Conservation (phyloP, 2,329 filamentous ascomycete genomes). For the Xylariaceae sp. region DNA sequence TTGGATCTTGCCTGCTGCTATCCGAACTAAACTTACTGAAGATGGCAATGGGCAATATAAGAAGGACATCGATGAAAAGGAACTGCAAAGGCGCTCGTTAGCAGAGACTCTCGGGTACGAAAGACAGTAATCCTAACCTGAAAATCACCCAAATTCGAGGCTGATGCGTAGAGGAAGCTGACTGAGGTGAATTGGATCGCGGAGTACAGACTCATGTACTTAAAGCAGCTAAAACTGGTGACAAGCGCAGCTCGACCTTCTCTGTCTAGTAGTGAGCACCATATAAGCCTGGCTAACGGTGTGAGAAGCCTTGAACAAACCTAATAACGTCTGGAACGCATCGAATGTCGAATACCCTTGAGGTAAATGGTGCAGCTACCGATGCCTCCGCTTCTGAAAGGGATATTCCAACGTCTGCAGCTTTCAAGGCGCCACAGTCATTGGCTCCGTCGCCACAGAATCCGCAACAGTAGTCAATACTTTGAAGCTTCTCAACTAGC, state of each 20-base stretch:
- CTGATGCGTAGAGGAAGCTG: slow-evolving; percentile 92
- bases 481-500: slow-evolving; percentile 94
- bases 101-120: not conserved
- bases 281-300: not conserved
- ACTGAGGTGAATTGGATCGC: slow-evolving; percentile 99
- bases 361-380: slow-evolving; percentile 97
- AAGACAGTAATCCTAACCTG: slow-evolving; percentile 58
- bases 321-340: slow-evolving; percentile 92
- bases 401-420: slow-evolving; percentile 95
- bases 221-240: slow-evolving; percentile 99
- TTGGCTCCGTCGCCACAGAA: slow-evolving; percentile 99
- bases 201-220: slow-evolving; percentile 98
- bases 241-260: slow-evolving; percentile 94
- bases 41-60: slow-evolving; percentile 95
- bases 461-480: slow-evolving; percentile 91
- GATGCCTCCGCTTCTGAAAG: slow-evolving; percentile 97
- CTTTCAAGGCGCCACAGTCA: slow-evolving; percentile 95
- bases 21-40: slow-evolving; percentile 68
- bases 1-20: slow-evolving; percentile 10
- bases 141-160: slow-evolving; percentile 94
- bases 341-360: slow-evolving; percentile 91
- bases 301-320: slow-evolving; percentile 47
- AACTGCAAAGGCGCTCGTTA: slow-evolving; percentile 58
- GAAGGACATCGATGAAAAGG: slow-evolving; percentile 88
- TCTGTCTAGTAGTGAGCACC: slow-evolving; percentile 48